Base-by-base conservation (phyloP, 1,284 basidiomycete species). In the Pulveroboletus sp. region DNA sequence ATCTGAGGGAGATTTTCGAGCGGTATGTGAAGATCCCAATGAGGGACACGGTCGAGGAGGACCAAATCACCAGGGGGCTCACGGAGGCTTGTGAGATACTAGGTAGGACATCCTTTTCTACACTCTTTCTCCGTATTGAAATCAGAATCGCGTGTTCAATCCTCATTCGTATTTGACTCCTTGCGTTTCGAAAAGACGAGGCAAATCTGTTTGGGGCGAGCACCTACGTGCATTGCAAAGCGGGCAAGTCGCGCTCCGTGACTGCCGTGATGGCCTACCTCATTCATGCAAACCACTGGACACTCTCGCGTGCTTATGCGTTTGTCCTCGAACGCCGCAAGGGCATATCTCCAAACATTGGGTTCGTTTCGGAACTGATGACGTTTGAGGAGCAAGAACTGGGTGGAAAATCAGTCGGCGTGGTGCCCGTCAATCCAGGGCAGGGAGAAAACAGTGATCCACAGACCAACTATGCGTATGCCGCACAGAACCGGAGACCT, bases 351-450 rank as follows among this genome's bases (percentile, higher is more conserved):
- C 96, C 96, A 11, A 98, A 98, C 72, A 98, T 99, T 63, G 96
- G 96, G 8, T 98, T 98, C 73, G 93, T 98, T 33, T 94, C 92
- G 15, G 96, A 98, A 74, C 81, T 98, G 43, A 98, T 98, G 94
- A 89, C 86, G 48, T 98, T 94, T 69, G 96, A 98, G 75, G 92
- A 96, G 70, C 81, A 87, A 65, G 92, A 94, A 68, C 80, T 96
- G 9, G 91, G 92, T 14, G 85, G 88, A 15, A 93, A 93, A 74
- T 88, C 86, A 15, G 79, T 87, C 36, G 91, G 91, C 26, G 91
- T 85, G 18, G 77, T 89, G 24, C 83, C 87, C 56, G 70, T 48
- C 57, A 50, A 40, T 25, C 49, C 67, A 17, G 65, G 56, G 12
- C 66, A 50, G 56, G 66, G 38, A 62, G 65, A 49, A 53, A 64